Evolutionary conservation across 495 filamentous ascomycete species (phyloP), one percentile per base, ranked within the genome.

Genomic region (Delitschia confertaspora): DNA sequence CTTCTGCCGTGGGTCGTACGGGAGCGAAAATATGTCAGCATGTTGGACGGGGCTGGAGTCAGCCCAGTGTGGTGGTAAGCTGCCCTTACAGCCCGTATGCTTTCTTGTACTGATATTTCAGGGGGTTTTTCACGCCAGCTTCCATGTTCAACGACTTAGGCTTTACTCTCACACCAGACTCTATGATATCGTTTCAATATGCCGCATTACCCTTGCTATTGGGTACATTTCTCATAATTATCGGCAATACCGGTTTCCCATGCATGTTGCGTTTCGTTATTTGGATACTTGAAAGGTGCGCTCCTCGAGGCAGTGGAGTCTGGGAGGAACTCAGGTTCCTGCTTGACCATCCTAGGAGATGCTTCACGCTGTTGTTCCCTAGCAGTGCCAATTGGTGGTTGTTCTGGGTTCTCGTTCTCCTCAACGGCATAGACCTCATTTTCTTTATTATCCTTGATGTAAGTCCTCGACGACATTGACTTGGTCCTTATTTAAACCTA

Each of bases 311-410:
- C 5, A 80, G 74, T 22, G 74, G 77, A 4, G 61, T 88, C 7
- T 93, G 83, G 76, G 86, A 95, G 60, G 89, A 95, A 59, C 59
- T 95, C 21, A 75, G 75, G 41, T 96, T 96, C 57, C 71, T 96
- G 14, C 72, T 96, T 18, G 89, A 95, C 56, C 91, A 96, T 55
- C 89, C 89, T 18, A 80, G 89, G 49, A 80, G 91, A 25, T 96
- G 89, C 63, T 96, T 95, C 59, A 95, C 88, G 0, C 71, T 96
- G 16, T 69, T 96, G 0, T 96, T 96, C 56, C 89, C 88, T 5
- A 75, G 79, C 0, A 76, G 77, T 33, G 88, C 89, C n/a, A 95
- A 84, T 7, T 95, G 88, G 89, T 93, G 86, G 86, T 74, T 96
- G 2, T 91, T 95, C 60, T 80, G 78, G 44, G 79, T 93, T 42